Conservation (phyloP, 2,329 filamentous ascomycete genomes). For the Zymoseptoria tritici region DNA sequence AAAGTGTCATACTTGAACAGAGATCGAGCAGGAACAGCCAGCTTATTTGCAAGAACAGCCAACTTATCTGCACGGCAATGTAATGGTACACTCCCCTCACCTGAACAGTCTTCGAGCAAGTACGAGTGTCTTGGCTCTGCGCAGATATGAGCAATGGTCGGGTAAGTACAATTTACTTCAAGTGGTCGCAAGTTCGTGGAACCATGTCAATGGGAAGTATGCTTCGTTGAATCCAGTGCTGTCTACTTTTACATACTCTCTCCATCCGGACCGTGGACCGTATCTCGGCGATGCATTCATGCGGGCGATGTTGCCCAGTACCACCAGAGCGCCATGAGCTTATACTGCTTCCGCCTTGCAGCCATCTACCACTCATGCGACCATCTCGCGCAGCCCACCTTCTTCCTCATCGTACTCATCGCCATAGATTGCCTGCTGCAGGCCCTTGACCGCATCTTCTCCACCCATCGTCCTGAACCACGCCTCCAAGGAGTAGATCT, state of each 20-base stretch:
- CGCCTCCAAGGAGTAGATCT: conserved; percentile 40
- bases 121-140: neutral
- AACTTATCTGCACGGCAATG: neutral
- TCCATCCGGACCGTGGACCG: too few species aligned
- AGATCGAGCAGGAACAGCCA: neutral
- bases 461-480: conserved; percentile 38
- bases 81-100: neutral
- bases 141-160: neutral
- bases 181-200: too few species aligned
- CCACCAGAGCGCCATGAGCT: neutral
- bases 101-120: neutral
- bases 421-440: conserved; percentile 44
- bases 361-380: neutral
- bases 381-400: conserved; percentile 28
- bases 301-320: neutral
- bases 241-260: too few species aligned
- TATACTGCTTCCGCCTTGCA: neutral
- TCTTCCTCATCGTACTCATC: conserved; percentile 49
- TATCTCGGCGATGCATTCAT: neutral
- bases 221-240: too few species aligned
- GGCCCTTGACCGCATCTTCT: conserved; percentile 35
- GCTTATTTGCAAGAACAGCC: neutral
- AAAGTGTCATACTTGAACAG: neutral
- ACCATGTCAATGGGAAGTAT: too few species aligned
- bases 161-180: neutral